A percentile compares a stretch with the other conserved stretches of the same genome.
phyloP scores from a whole-genome alignment of 305 asterid species.

The Fraxinus dipetala region DNA sequence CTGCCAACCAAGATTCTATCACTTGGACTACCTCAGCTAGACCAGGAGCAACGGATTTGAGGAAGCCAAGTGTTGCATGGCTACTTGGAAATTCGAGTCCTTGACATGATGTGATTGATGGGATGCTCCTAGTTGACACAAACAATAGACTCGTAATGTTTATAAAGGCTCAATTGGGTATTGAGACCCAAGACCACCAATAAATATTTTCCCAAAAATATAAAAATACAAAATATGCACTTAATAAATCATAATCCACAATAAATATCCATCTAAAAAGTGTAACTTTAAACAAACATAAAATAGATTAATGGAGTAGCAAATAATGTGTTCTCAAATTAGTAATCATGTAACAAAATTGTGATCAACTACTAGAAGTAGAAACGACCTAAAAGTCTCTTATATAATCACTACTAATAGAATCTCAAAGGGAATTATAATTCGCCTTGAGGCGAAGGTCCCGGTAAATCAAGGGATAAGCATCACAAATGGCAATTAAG shows the following conservation, averaged over 20 bases:
- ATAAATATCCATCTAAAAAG: neutral
- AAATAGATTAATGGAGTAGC: neutral
- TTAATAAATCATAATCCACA: neutral
- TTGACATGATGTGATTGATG: neutral
- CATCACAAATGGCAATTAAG: neutral
- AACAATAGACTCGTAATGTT: neutral
- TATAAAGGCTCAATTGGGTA: neutral
- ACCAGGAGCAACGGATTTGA: neutral
- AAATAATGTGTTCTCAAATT: neutral
- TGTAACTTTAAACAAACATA: neutral
- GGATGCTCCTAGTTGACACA: neutral
- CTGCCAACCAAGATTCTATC: neutral
- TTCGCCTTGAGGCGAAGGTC: neutral
- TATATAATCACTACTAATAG: neutral
- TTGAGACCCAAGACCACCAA: neutral
- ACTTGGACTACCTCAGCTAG: neutral
- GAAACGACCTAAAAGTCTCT: neutral
- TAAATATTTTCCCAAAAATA: neutral
- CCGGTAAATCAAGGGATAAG: neutral
- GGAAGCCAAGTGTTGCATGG: neutral
- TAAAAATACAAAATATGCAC: neutral
- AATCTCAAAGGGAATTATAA: neutral
- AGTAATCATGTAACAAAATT: neutral
- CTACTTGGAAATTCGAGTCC: neutral
- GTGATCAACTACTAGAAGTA: neutral